Base-by-base conservation (phyloP, 2,329 filamentous ascomycete genomes). In the Neofusicoccum laricinum region DNA sequence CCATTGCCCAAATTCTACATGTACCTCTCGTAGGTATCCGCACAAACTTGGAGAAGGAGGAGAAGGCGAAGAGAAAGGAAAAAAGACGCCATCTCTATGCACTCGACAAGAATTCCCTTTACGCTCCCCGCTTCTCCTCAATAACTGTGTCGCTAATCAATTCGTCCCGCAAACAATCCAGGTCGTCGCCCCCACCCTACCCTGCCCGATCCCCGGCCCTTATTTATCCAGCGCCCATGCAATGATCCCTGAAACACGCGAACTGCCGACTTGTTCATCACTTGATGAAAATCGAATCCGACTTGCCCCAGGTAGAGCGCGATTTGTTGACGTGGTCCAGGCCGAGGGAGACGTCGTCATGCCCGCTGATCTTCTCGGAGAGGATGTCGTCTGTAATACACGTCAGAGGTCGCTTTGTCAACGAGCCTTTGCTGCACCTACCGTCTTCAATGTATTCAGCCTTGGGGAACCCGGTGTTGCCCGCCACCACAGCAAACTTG, bases 381-480 rank as follows among this genome's bases (percentile, higher is more conserved):
- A 82, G 69, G 30, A 82, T 72, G 30, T 83, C 80, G 45, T 82
- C 80, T 82, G 68, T 17, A 8, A 2, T n/a, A 12, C 21, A 8
- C 4, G 46, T 65, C 41, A 58, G 45, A n/a, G 8, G 25, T 74
- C 59, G 68, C 65, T 15, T 8, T 4, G 5, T 17, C 2, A 11
- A 8, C n/a, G 2, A 11, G 21, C 1, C 5, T n/a, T 30, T 14
- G 21, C 1, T n/a, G 21, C 14, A 76, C 88, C 83, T 81, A 97
- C 94, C 93, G 79, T 98, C 95, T 69, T 90, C 88, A 51, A 99
- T 82, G 79, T 96, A 96, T 66, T 87, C 85, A 30, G 93, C 90
- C 73, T 90, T 92, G 43, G 90, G 88, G 77, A 91, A 96, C 70
- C 75, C 90, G 25, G 25, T 19, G 12, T n/a, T 59, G 84, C 75